Conservation (phyloP, 257 asterid species). For the Linderniella brevidens region DNA sequence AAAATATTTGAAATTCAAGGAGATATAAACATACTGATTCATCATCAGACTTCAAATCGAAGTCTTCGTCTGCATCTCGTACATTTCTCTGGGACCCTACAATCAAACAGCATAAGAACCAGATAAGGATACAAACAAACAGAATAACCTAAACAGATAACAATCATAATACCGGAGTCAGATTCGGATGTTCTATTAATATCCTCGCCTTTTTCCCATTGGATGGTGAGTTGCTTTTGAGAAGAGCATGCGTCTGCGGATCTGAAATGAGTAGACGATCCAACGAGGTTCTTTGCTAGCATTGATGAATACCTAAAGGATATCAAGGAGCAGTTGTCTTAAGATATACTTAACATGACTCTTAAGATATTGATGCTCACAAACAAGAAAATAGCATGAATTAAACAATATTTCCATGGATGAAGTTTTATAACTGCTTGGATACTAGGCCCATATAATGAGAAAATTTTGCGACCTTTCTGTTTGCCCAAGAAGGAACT, state of each 20-base stretch:
- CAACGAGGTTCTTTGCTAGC: conserved; percentile 94
- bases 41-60: conserved; percentile 44
- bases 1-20: neutral
- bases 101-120: conserved; percentile 19
- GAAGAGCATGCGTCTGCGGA: conserved; percentile 18
- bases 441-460: conserved; percentile 2
- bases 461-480: conserved; percentile 44
- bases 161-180: conserved; percentile 30
- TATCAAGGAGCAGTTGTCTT: no score
- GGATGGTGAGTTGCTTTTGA: conserved; percentile 26
- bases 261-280: conserved; percentile 35
- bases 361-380: no score
- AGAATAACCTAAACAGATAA: conserved; percentile 8
- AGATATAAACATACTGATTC: conserved; percentile 50
- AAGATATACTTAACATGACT: no score
- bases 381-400: no score
- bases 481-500: conserved; percentile 97
- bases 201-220: conserved; percentile 22
- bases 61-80: conserved; percentile 61
- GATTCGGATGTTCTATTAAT: conserved; percentile 18
- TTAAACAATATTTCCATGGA: no score
- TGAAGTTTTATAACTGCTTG: no score
- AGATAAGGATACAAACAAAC: conserved; percentile 8
- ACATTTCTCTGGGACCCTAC: conserved; percentile 58
- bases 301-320: conserved; percentile 76